Evolutionary conservation across 305 asterid species (phyloP).

Genomic region (Salvia sclarea): DNA sequence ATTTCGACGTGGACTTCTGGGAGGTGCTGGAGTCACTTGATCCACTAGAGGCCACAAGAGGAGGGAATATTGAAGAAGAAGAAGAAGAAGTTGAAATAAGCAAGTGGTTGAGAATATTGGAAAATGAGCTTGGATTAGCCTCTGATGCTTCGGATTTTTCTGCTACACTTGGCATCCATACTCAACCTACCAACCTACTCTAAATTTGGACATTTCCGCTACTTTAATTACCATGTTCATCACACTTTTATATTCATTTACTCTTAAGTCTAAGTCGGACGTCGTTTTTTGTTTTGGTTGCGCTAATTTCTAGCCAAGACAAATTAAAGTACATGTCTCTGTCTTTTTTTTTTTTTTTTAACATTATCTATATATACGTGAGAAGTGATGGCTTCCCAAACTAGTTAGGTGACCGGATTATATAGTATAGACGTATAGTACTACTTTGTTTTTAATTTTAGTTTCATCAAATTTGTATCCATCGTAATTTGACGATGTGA

Average conservation of each 20-base stretch:
- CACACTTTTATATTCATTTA: no score
- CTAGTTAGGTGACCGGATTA: background rate
- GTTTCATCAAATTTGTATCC: conserved; percentile 1
- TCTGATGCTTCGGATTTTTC: background rate
- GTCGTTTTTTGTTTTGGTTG: background rate
- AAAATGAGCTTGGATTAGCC: conserved; percentile 57
- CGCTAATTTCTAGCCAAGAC: background rate
- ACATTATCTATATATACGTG: background rate
- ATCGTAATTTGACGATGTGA: background rate
- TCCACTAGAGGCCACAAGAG: conserved; percentile 13
- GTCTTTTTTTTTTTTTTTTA: background rate
- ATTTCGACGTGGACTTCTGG: conserved; percentile 46
- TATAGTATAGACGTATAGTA: no score
- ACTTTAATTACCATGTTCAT: background rate
- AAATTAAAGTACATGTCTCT: background rate
- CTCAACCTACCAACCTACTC: background rate
- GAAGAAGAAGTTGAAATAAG: conserved; percentile 25
- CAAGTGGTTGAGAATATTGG: conserved; percentile 53
- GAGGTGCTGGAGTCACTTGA: conserved; percentile 39
- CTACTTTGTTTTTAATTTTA: background rate
- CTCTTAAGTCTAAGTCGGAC: background rate
- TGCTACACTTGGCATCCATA: background rate
- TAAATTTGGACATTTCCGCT: background rate
- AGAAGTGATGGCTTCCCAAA: background rate
- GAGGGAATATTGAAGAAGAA: no score